phyloP scores from a whole-genome alignment of 805 yeast genomes.

The Hanseniaspora occidentalis region DNA sequence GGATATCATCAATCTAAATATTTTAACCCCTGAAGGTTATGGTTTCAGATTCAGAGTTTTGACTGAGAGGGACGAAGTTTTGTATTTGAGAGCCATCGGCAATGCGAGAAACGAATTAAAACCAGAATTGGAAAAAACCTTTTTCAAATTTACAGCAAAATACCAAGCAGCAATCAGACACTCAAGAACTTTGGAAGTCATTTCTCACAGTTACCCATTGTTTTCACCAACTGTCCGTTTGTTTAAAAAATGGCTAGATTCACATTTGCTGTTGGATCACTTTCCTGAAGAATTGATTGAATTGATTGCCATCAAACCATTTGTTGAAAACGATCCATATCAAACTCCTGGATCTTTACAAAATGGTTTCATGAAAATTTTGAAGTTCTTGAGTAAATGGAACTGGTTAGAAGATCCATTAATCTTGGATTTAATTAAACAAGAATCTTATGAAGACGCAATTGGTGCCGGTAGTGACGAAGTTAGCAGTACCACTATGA shows the following conservation, averaged over 20 bases:
- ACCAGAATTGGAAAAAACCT: slow-evolving; percentile 45
- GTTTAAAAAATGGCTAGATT: slow-evolving; percentile 81
- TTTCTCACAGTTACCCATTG: slow-evolving; percentile 59
- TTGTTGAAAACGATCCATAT: slow-evolving; percentile 82
- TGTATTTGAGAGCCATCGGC: slow-evolving; percentile 60
- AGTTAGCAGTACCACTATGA: slow-evolving; percentile 23
- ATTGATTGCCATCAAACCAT: slow-evolving; percentile 68
- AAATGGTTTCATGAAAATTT: slow-evolving; percentile 66
- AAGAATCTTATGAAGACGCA: slow-evolving; percentile 13
- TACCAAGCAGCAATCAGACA: slow-evolving; percentile 66
- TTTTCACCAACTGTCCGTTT: slow-evolving; percentile 73
- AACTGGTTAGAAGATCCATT: slow-evolving; percentile 89
- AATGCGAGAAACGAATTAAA: slow-evolving; percentile 50
- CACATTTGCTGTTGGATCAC: slow-evolving; percentile 63
- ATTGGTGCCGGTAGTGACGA: slow-evolving; percentile 23
- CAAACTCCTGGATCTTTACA: slow-evolving; percentile 66
- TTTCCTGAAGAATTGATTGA: slow-evolving; percentile 73
- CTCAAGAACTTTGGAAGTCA: slow-evolving; percentile 60
- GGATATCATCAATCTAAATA: slow-evolving; percentile 42
- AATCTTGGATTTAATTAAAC: slow-evolving; percentile 61
- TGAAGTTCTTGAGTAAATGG: slow-evolving; percentile 70
- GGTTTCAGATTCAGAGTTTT: slow-evolving; percentile 69
- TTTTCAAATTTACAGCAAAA: slow-evolving; percentile 48
- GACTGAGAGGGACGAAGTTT: slow-evolving; percentile 72
- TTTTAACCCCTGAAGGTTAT: slow-evolving; percentile 80